Evolutionary conservation across 371 early-diverging fungal genomes (phyloP), one percentile per base, ranked within the genome.

Genomic region (Batrachochytrium dendrobatidis): DNA sequence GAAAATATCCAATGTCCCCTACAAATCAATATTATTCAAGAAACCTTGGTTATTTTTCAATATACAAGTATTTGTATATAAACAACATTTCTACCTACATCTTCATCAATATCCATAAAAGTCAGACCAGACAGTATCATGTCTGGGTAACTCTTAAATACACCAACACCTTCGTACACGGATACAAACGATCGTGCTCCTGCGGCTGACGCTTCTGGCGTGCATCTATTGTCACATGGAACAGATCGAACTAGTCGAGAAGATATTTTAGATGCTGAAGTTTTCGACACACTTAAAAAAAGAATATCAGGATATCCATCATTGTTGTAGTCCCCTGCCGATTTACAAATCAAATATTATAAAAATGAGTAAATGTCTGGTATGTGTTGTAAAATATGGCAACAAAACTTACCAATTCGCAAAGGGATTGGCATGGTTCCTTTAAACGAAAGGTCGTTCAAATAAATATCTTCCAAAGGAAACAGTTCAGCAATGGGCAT

Each of bases 291-390:
- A 2, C 85, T 80, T 31, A 78, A 73, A 31, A 84, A 60, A 0
- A 93, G 76, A 25, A 94, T 53, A 71, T 95, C 96, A 0, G 95
- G 92, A 66, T 89, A 93, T 8, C 95, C 94, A 70, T 95, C 96
- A 59, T 89, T 70, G 60, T 94, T 88, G 54, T 84, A 86, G 60
- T 95, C 96, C 17, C 90, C 93, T 57, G 0, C 25, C 73, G 70
- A 68, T 5, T 29, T 20, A 45, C 26, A 8, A 50, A 22, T 12
- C 34, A 76, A 59, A 39, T n/a, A 39, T 39, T 15, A 12, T 39
- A n/a, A n/a, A 12, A 12, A 45, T 45, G 46, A 3, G 46, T 22
- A 29, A 24, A 39, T 39, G 39, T 20, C 15, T 39, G 39, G 17
- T 15, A 39, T 39, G 39, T 20, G 84, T 77, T 20, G 89, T 84